phyloP scores from a whole-genome alignment of 140 eudicot genomes.

The Senecio squalidus region DNA sequence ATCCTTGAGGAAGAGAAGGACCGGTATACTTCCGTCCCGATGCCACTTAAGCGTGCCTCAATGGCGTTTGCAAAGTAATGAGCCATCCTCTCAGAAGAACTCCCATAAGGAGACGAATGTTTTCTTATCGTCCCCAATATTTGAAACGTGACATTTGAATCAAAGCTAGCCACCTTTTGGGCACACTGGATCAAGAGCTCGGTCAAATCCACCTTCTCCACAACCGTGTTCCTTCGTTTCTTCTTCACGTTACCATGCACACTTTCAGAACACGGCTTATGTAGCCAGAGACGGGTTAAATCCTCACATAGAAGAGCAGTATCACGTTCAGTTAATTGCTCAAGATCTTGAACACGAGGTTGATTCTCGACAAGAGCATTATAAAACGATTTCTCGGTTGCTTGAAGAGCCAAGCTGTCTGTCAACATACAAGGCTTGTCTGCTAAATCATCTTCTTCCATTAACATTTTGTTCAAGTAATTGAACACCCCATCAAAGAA shows the following conservation, averaged over 20 bases:
- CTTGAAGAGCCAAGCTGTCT: conserved; percentile 51
- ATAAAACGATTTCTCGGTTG: conserved; percentile 45
- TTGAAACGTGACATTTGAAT: conserved; percentile 11
- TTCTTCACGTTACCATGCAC: not conserved
- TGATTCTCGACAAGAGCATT: conserved; percentile 24
- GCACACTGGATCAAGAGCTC: conserved; percentile 42
- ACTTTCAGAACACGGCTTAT: not conserved
- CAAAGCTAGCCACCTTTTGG: conserved; percentile 22
- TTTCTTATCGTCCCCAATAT: conserved; percentile 31
- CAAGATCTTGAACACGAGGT: conserved; percentile 3
- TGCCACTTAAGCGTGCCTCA: conserved; percentile 52
- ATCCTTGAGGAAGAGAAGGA: conserved; percentile 2
- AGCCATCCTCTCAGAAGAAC: conserved; percentile 35
- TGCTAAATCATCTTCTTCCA: conserved; percentile 62
- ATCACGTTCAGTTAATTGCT: conserved; percentile 25
- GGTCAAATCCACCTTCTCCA: conserved; percentile 33
- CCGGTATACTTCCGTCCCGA: conserved; percentile 30
- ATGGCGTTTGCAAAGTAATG: conserved; percentile 47
- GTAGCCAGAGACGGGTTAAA: conserved; percentile 16
- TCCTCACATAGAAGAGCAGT: conserved; percentile 40
- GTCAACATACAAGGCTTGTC: conserved; percentile 43
- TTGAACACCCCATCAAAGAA: conserved; percentile 27
- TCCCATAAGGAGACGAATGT: conserved; percentile 49
- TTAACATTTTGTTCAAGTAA: conserved; percentile 45
- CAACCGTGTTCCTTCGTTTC: conserved; percentile 4